These are phyloP conservation scores for Monotropa hypopitys DNA, from an alignment of 179 eudicot species.

Conservation along the genomic window DNA sequence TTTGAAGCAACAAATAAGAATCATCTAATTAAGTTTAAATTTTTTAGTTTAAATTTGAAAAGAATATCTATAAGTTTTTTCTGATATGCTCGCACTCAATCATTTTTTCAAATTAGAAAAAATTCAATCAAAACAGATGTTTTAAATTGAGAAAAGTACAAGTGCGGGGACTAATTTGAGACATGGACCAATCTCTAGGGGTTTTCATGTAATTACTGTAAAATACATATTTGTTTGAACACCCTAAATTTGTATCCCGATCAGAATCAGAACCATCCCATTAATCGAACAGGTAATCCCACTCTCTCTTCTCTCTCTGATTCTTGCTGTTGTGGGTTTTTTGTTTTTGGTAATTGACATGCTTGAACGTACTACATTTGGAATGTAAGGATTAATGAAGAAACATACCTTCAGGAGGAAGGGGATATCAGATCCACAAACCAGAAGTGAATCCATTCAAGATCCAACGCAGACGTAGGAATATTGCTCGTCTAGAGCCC, in stretches of 20 bases:
- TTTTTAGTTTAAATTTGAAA: no score
- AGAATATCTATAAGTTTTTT: no score
- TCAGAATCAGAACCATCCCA: not conserved
- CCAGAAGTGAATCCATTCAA: not conserved
- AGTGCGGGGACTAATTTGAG: not conserved
- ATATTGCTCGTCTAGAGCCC: no score
- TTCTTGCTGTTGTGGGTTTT: no score
- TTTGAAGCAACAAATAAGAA: no score
- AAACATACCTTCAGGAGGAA: not conserved
- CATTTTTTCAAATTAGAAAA: no score
- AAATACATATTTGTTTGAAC: not conserved
- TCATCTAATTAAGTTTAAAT: no score
- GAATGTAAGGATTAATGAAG: no score
- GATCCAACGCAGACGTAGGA: not conserved
- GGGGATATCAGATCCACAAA: not conserved
- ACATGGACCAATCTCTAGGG: not conserved
- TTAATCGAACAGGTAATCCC: not conserved
- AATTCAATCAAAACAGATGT: no score
- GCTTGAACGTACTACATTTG: not conserved
- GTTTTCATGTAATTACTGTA: not conserved
- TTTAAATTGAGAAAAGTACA: not conserved
- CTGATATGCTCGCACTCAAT: no score
- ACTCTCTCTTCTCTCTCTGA: not conserved
- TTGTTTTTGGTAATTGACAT: not conserved
- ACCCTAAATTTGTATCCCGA: not conserved